Base-by-base conservation (phyloP, 2,329 filamentous ascomycete species). In the Helotiales sp. region DNA sequence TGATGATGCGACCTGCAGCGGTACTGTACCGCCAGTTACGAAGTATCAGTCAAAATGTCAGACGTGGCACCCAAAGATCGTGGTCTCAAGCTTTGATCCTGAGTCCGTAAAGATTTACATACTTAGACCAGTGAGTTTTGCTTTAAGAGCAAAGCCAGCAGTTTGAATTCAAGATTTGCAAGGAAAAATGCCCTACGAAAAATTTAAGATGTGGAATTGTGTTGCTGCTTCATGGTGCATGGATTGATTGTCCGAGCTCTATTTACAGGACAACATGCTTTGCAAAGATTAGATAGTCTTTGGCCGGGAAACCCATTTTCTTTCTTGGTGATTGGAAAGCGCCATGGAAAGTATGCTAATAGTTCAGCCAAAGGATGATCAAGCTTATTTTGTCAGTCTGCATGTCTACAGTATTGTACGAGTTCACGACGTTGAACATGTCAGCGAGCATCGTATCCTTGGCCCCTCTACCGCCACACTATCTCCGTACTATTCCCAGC, bases 301-400 rank as follows among this genome's bases (percentile, higher is more conserved):
- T n/a, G n/a, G n/a, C n/a, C n/a, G n/a, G n/a, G n/a, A n/a, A n/a
- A n/a, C n/a, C n/a, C n/a, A n/a, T n/a, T n/a, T n/a, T n/a, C n/a
- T n/a, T n/a, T n/a, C 20, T 57, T 40, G 54, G 15, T 17, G 30
- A 57, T 20, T 24, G 6, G 5, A 22, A 24, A 50, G 47, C 17
- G 22, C 47, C 20, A 50, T 34, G 50, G 11, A 52, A 49, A 62
- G 30, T 52, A 20, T 54, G 47, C 49, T 63, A 32, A 63, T 63
- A 1, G 13, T 40, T 43, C 34, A 34, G 47, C 11, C 47, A 55
- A 55, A n/a, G n/a, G n/a, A n/a, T n/a, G n/a, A n/a, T n/a, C n/a
- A n/a, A n/a, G n/a, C n/a, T n/a, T n/a, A n/a, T n/a, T n/a, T n/a
- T n/a, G n/a, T n/a, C n/a, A n/a, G n/a, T n/a, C n/a, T n/a, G n/a